These are phyloP conservation scores for Schoenoplectus tabernaemontani DNA, from an alignment of 202 grass and related monocot genomes.

Conservation along the genomic window DNA sequence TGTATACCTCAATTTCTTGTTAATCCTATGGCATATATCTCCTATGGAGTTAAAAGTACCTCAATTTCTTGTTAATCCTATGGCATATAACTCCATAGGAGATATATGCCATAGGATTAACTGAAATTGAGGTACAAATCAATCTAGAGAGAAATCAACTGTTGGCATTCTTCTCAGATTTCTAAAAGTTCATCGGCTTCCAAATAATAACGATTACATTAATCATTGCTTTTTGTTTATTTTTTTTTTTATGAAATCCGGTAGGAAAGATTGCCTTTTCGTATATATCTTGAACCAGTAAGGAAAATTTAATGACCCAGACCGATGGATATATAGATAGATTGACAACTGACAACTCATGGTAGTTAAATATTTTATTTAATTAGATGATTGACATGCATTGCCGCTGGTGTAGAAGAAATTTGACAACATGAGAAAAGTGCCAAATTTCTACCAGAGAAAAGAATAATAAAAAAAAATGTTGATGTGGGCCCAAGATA, in stretches of 20 bases:
- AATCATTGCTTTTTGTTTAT: too few species aligned
- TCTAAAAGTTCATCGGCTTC: not conserved
- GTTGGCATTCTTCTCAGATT: not conserved
- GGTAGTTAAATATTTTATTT: not conserved
- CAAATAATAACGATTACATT: not conserved
- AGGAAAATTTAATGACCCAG: not conserved
- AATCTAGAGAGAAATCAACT: too few species aligned
- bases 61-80: too few species aligned
- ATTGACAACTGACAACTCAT: slow-evolving; percentile 8
- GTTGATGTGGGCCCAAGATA: slow-evolving; percentile 4
- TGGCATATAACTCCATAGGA: too few species aligned
- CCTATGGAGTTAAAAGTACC: too few species aligned
- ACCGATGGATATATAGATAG: not conserved
- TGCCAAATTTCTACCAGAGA: not conserved
- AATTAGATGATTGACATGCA: not conserved
- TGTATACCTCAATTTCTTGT: too few species aligned
- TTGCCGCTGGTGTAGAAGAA: not conserved
- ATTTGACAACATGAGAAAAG: slow-evolving; percentile 5
- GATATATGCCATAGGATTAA: too few species aligned
- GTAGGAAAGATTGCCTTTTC: not conserved
- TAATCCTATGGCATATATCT: too few species aligned
- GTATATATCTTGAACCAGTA: not conserved
- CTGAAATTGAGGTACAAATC: too few species aligned
- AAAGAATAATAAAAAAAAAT: not conserved
- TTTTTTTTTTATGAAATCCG: too few species aligned